Percentiles rank a stretch among this genome's conserved stretches.
Evolutionary conservation across 345 rosid genomes (phyloP).

Genomic region (Litchi chinensis): DNA sequence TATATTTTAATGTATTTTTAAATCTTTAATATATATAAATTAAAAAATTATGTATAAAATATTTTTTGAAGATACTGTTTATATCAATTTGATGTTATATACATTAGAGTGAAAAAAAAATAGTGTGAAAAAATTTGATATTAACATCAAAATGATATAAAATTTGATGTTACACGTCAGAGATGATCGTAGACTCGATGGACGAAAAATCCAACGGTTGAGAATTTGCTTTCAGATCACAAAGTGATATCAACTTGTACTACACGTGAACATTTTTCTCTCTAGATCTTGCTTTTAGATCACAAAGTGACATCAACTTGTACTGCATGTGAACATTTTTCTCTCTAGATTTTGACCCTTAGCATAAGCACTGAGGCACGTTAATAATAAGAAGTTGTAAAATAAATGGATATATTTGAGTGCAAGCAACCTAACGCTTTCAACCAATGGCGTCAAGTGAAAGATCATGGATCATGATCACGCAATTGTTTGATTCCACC

Average conservation of each 20-base stretch:
- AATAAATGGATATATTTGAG: slow-evolving; percentile 29
- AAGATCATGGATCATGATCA: neutral
- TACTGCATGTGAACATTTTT: neutral
- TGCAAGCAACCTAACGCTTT: slow-evolving; percentile 34
- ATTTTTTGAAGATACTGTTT: too few species aligned
- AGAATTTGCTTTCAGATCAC: neutral
- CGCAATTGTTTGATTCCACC: neutral
- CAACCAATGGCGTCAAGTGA: slow-evolving; percentile 24
- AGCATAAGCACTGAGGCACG: neutral
- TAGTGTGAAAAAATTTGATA: too few species aligned
- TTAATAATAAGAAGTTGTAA: neutral
- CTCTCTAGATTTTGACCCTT: neutral
- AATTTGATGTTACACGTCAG: too few species aligned
- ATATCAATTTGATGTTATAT: too few species aligned
- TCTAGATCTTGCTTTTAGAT: neutral
- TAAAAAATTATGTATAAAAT: too few species aligned
- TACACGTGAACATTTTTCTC: neutral
- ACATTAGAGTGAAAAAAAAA: too few species aligned
- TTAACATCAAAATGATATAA: too few species aligned
- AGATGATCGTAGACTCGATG: too few species aligned
- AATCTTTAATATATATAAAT: too few species aligned
- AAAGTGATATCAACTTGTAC: neutral
- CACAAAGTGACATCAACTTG: neutral
- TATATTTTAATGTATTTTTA: too few species aligned
- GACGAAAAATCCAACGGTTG: neutral